Percentiles rank a stretch among this genome's conserved stretches.
Evolutionary conservation across 208 protist species (phyloP).

Genomic region (Crithidia thermophila): DNA sequence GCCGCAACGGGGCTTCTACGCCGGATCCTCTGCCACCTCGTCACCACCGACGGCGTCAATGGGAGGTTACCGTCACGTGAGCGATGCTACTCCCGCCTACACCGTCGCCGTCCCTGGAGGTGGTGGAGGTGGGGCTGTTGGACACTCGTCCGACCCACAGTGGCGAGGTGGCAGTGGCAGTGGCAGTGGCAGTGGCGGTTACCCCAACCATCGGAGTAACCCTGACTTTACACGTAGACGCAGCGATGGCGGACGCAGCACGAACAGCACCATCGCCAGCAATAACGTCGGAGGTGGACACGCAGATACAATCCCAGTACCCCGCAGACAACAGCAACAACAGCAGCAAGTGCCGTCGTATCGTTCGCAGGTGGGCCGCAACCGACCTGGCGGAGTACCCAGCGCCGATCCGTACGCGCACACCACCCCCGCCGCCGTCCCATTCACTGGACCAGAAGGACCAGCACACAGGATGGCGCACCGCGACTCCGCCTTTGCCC

Average conservation of each 20-base stretch:
- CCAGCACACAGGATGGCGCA: too few relatives aligned
- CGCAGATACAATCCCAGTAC: not conserved
- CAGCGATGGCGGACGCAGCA: not conserved
- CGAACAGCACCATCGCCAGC: too few relatives aligned
- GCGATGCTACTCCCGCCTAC: not conserved
- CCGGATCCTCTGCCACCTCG: too few relatives aligned
- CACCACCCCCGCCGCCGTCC: not conserved
- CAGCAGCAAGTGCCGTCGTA: not conserved
- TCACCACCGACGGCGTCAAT: too few relatives aligned
- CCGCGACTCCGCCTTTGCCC: not conserved
- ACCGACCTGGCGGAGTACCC: not conserved
- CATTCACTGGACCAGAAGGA: too few relatives aligned
- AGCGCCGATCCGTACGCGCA: not conserved
- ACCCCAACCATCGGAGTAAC: not conserved
- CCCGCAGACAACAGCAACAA: conserved; percentile 2
- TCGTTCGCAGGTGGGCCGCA: conserved; percentile 5
- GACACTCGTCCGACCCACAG: not conserved
- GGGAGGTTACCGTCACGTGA: too few relatives aligned
- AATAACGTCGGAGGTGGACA: not conserved
- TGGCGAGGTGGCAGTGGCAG: not conserved
- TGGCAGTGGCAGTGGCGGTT: not conserved
- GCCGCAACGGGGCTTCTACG: too few relatives aligned
- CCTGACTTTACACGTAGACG: not conserved
- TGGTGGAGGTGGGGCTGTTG: not conserved
- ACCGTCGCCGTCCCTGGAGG: not conserved